Conservation (phyloP, 495 filamentous ascomycete species). For the Penicillium turbatum region DNA sequence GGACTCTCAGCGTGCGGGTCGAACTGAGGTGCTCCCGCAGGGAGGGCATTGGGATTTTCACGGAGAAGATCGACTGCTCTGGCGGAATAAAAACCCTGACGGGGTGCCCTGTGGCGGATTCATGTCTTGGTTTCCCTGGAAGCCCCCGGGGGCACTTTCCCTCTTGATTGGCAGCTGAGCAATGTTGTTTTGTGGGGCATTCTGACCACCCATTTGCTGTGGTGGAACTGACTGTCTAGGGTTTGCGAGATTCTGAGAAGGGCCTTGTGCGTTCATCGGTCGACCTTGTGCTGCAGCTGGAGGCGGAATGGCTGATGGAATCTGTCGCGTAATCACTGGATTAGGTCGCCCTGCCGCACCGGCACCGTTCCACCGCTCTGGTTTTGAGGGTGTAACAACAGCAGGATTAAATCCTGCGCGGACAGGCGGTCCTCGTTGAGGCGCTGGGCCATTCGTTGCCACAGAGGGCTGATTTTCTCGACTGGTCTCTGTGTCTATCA, state of each 20-base stretch:
- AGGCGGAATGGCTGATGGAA: slow-evolving; percentile 12
- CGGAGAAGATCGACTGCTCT: slow-evolving; percentile 55
- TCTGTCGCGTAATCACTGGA: slow-evolving; percentile 22
- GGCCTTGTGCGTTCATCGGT: slow-evolving; percentile 16
- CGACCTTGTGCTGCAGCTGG: slow-evolving; percentile 18
- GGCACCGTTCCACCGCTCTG: slow-evolving; percentile 32
- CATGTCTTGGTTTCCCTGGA: slow-evolving; percentile 25
- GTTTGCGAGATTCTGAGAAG: slow-evolving; percentile 22
- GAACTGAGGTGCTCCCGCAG: slow-evolving; percentile 57
- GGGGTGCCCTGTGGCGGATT: slow-evolving; percentile 33
- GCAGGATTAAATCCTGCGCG: slow-evolving; percentile 20
- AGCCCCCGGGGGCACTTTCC: slow-evolving; percentile 13
- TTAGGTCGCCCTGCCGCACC: slow-evolving; percentile 26
- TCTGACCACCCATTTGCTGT: slow-evolving; percentile 15
- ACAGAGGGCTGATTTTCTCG: slow-evolving; percentile 27
- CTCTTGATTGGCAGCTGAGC: slow-evolving; percentile 26
- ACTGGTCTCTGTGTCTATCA: slow-evolving; percentile 30
- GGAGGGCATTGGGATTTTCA: slow-evolving; percentile 41
- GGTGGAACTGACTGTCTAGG: slow-evolving; percentile 19
- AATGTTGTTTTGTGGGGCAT: slow-evolving; percentile 9
- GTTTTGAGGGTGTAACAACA: slow-evolving; percentile 42
- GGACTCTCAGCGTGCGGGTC: slow-evolving; percentile 81
- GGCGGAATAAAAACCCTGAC: slow-evolving; percentile 70
- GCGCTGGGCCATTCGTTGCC: slow-evolving; percentile 23
- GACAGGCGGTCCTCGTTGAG: slow-evolving; percentile 22